A percentile compares a stretch with the other conserved stretches of the same genome.
Evolutionary conservation across 306 rosid genomes (phyloP).

Genomic region (Trifolium repens): DNA sequence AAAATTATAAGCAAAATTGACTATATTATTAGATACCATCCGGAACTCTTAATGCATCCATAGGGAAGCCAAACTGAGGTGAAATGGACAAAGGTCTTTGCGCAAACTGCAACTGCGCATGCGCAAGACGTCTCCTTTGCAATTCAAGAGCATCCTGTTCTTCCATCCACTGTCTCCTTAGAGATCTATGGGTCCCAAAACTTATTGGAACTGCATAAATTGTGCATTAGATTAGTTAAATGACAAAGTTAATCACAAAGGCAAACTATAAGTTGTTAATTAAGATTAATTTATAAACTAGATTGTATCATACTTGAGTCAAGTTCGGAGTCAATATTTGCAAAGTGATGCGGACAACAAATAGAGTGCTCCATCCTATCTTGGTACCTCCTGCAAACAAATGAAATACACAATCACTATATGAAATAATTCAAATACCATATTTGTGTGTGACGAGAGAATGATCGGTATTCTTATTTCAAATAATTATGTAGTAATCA

Average conservation of each 20-base stretch:
- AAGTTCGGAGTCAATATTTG: conserved; percentile 56
- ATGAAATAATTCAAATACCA: background rate
- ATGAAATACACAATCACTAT: conserved; percentile 1
- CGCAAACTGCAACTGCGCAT: conserved; percentile 40
- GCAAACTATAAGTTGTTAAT: background rate
- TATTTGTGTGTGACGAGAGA: background rate
- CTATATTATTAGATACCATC: conserved; percentile 41
- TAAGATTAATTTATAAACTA: background rate
- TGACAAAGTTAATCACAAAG: background rate
- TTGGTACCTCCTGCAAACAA: conserved; percentile 58
- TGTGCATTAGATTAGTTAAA: background rate
- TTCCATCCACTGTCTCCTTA: conserved; percentile 58
- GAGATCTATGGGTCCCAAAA: conserved; percentile 46
- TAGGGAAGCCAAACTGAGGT: conserved; percentile 45
- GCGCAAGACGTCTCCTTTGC: conserved; percentile 54
- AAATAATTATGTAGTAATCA: background rate
- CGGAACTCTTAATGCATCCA: conserved; percentile 49
- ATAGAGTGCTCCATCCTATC: conserved; percentile 56
- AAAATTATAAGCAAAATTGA: background rate
- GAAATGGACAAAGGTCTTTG: conserved; percentile 38
- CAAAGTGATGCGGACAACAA: conserved; percentile 43
- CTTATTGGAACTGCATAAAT: conserved; percentile 57
- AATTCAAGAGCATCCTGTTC: conserved; percentile 61
- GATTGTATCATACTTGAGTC: conserved; percentile 50
- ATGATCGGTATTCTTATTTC: background rate